Base-by-base conservation (phyloP, 169 alveolate species). In the Pseudocohnilembus persalinus region DNA sequence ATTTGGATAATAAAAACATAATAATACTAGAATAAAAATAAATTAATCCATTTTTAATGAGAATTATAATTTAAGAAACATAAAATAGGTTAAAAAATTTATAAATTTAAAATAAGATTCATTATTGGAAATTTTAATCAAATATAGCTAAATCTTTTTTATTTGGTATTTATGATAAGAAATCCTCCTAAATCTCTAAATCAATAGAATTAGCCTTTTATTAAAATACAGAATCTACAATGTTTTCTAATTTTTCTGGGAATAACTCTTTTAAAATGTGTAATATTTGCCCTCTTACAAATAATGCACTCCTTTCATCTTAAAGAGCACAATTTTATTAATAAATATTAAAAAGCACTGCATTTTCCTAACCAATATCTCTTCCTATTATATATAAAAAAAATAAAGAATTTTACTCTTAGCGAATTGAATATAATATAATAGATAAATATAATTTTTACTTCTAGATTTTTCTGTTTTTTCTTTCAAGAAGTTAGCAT, bases 401-500 rank as follows among this genome's bases (percentile, higher is more conserved):
- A 49, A 49, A 49, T 49, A 20, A 49, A 49, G 20, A 49, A 4
- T 11, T 49, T 49, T 49, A 49, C 68, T 49, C 20, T 49, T 49
- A 49, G 20, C 20, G 4, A 49, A 49, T n/a, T n/a, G n/a, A n/a
- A n/a, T n/a, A n/a, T n/a, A n/a, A n/a, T n/a, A n/a, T n/a, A n/a
- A 64, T 64, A 64, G 16, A 64, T 64, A 35, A 26, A 29, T 1
- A 33, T 0, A 0, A 33, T 0, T 77, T 77, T 79, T 79, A 79
- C 84, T 79, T 79, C 73, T 35, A 49, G 84, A 79, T 28, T 64
- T 79, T n/a, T 64, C 64, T 20, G 63, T 31, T 49, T 79, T 49
- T 20, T 79, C 30, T 0, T 35, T 64, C 6, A 79, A 72, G 15
- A 49, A 25, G 34, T 72, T 49, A 28, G 34, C 29, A 63, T 79